Conservation (phyloP, 139 green algal species). For the Zygnema circumcarinatum region DNA sequence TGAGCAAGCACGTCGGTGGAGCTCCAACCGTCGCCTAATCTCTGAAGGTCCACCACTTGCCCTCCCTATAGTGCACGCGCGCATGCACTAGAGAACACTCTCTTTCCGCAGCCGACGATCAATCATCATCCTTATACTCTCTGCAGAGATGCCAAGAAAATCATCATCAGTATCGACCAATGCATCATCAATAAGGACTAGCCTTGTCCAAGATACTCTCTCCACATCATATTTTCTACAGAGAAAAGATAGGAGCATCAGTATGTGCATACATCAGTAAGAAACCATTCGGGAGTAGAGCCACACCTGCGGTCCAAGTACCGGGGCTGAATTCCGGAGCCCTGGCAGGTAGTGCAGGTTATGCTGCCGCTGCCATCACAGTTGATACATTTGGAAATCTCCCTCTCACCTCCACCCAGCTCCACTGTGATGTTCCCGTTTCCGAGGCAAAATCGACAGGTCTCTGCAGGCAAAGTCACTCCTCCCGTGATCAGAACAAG, state of each 20-base stretch:
- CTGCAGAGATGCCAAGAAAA: background rate
- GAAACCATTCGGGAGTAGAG: too few relatives aligned
- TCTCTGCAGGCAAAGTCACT: constrained; percentile 48
- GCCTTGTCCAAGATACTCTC: too few relatives aligned
- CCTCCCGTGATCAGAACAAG: too few relatives aligned
- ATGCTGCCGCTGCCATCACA: constrained; percentile 57
- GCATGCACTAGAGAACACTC: too few relatives aligned
- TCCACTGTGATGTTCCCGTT: constrained; percentile 54
- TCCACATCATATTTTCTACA: too few relatives aligned
- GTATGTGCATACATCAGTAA: too few relatives aligned
- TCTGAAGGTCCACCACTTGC: too few relatives aligned
- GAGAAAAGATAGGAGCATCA: too few relatives aligned
- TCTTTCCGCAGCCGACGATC: too few relatives aligned
- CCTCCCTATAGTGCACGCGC: too few relatives aligned
- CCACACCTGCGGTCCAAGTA: constrained; percentile 65
- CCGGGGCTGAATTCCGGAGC: constrained; percentile 64
- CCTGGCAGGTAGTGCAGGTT: constrained; percentile 66
- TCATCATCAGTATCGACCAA: background rate
- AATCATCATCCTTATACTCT: constrained; percentile 59
- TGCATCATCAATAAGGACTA: background rate
- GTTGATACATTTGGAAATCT: constrained; percentile 64
- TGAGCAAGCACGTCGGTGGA: too few relatives aligned
- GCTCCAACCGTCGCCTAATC: too few relatives aligned
- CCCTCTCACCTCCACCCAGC: constrained; percentile 54
- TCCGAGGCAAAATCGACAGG: constrained; percentile 63